A percentile compares a stretch with the other conserved stretches of the same genome.
These are phyloP conservation scores for Golubevia sp. DNA, from an alignment of 1,284 basidiomycete species.

Conservation along the genomic window DNA sequence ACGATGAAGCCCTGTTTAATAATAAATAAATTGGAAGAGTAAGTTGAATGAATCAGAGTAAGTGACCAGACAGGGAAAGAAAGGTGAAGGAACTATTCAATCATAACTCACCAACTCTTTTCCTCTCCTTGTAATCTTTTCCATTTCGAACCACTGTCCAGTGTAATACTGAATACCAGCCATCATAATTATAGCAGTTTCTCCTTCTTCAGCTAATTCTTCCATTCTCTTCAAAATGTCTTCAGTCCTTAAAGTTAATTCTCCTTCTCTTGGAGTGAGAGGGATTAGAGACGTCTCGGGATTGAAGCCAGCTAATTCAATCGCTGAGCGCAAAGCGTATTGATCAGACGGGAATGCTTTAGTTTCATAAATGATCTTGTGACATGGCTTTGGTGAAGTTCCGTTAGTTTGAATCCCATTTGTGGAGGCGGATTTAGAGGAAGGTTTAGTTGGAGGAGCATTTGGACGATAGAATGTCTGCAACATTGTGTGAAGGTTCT, in stretches of 20 bases:
- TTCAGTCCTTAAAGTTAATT: constrained; percentile 82
- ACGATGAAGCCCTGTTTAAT: not conserved
- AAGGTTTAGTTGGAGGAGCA: constrained; percentile 14
- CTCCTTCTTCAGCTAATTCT: constrained; percentile 32
- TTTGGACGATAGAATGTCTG: constrained; percentile 48
- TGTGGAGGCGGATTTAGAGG: constrained; percentile 10
- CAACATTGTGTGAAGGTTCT: constrained; percentile 47
- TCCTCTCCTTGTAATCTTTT: constrained; percentile 79
- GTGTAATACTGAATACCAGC: constrained; percentile 81
- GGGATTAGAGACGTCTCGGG: constrained; percentile 77
- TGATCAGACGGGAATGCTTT: constrained; percentile 95
- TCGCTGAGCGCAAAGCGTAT: constrained; percentile 93
- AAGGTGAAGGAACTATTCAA: constrained; percentile 62
- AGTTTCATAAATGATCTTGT: constrained; percentile 93
- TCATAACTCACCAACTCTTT: constrained; percentile 67
- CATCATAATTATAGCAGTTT: constrained; percentile 47
- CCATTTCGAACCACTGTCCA: constrained; percentile 91
- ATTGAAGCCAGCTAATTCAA: constrained; percentile 76
- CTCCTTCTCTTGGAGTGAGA: constrained; percentile 77
- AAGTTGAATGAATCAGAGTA: constrained; percentile 9
- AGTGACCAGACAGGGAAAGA: constrained; percentile 5
- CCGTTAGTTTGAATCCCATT: constrained; percentile 7
- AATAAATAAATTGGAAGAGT: not conserved
- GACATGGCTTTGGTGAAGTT: constrained; percentile 63
- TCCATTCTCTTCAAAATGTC: constrained; percentile 83